Evolutionary conservation across 116 monocot species (phyloP), one percentile per base, ranked within the genome.

Genomic region (Iris pallida): DNA sequence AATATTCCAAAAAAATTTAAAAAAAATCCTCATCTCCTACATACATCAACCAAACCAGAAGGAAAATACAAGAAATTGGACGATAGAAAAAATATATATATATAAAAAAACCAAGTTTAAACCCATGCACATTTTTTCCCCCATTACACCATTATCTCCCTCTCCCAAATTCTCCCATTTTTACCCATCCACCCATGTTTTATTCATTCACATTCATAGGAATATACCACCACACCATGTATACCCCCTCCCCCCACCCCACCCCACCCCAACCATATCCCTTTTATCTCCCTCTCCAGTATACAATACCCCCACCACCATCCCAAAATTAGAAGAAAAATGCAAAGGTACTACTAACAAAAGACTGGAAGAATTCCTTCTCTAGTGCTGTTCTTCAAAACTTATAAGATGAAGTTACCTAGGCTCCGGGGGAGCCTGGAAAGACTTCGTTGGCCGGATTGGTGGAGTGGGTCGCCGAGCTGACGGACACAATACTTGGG

Each of bases 401-500:
- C 49, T 13, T 51, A 51, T 51, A 51, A 51, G 49, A 0, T 51
- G 13, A 51, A 9, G 49, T 68, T 73, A 81, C 81, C 72, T 81
- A 14, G 74, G 73, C 14, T 61, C 49, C 16, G 74, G 78, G 3
- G 13, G 47, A 0, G 65, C 30, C 4, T 59, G 69, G 48, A 82
- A 72, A 10, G 68, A 71, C 17, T 53, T 61, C 13, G 75, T 20
- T 2, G 79, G 79, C 46, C 72, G 55, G 42, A 76, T 49, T 6
- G 61, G 57, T 8, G 71, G 71, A 48, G 16, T 73, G 7, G 65
- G 16, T n/a, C 53, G 72, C 41, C 55, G 70, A 16, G 54, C 16
- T 4, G 71, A 16, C 0, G 73, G 59, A 8, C 53, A 45, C 7
- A 83, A 18, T 16, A 76, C 74, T n/a, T 86, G 90, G 0, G 90